Evolutionary conservation across 139 green algal genomes (phyloP), one percentile per base, ranked within the genome.

Genomic region (Chlamydomonas incerta): DNA sequence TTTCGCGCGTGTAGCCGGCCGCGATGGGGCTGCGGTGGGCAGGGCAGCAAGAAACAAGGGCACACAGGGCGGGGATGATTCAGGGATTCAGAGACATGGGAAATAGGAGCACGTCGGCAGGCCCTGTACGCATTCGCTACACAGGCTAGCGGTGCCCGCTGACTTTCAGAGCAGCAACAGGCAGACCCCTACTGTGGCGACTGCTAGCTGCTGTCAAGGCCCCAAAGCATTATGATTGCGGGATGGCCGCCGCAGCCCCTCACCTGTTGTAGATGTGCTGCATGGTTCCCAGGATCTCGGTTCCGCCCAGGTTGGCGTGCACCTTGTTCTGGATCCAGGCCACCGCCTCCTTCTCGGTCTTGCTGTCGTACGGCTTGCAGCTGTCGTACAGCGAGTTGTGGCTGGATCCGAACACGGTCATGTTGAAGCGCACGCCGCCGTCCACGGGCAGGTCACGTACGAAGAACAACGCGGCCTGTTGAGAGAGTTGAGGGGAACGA

Each of bases 381-480:
- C 23, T 24, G n/a, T 55, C n/a, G 62, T 65, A 88, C 74, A 90
- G 79, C n/a, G 72, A 58, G 33, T 62, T 62, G 81, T 88, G 66
- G 23, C 0, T 18, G 31, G 55, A 82, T 35, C 88, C 85, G 33
- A 92, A 90, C 23, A 73, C n/a, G 21, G 72, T 72, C 3, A 87
- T 58, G 66, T 90, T 87, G 87, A 90, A 90, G 11, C 31, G 20
- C 28, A 90, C 63, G 35, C 72, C 80, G 55, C 33, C 21, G 29
- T 31, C 46, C 13, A 47, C 28, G 2, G 88, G 88, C 60, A 92
- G 85, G 62, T 92, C 89, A 33, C 81, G 82, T 10, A 92, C 58
- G 52, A 90, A 92, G 75, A 87, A 92, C 26, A 84, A 68, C 15
- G 88, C 88, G n/a, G 88, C 83, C 47, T 89, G 70, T 4, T 68